phyloP scores from a whole-genome alignment of 305 asterid species.

The Fraxinus baroniana region DNA sequence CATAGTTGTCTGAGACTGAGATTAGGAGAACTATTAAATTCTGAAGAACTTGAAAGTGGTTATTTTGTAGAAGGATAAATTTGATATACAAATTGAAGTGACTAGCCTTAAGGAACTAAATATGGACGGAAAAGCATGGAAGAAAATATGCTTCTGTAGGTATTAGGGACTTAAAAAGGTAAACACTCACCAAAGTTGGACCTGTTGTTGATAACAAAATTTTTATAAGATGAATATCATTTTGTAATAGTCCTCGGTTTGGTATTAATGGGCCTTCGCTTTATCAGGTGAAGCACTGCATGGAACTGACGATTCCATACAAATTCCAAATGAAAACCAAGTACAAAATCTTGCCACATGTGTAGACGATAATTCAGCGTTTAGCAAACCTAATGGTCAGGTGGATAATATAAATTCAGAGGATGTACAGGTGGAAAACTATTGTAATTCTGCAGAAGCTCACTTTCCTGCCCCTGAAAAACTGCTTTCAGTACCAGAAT shows the following conservation, averaged over 20 bases:
- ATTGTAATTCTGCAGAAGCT: slow-evolving; percentile 36
- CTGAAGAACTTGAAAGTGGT: not conserved
- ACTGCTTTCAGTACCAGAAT: slow-evolving; percentile 61
- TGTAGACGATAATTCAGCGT: slow-evolving; percentile 34
- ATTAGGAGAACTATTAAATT: not conserved
- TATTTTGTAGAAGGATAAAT: not conserved
- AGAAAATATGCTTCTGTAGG: slow-evolving; percentile 5
- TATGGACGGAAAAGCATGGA: slow-evolving; percentile 5
- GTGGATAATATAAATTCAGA: slow-evolving; percentile 35
- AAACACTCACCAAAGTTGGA: slow-evolving; percentile 2
- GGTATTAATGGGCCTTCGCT: slow-evolving; percentile 20
- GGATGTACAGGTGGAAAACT: slow-evolving; percentile 30
- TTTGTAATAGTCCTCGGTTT: slow-evolving; percentile 15
- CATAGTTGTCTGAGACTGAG: not conserved
- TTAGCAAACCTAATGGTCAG: slow-evolving; percentile 40
- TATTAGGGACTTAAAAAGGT: not conserved
- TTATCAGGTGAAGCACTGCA: slow-evolving; percentile 44
- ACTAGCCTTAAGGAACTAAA: slow-evolving; percentile 12
- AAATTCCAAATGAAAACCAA: slow-evolving; percentile 34
- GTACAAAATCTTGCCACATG: slow-evolving; percentile 32
- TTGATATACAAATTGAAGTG: not conserved
- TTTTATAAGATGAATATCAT: not conserved
- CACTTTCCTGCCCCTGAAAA: slow-evolving; percentile 72
- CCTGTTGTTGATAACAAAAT: not conserved
- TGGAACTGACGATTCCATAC: slow-evolving; percentile 36